phyloP scores from a whole-genome alignment of 768 basidiomycete species.

The Multifurca ochricompacta region DNA sequence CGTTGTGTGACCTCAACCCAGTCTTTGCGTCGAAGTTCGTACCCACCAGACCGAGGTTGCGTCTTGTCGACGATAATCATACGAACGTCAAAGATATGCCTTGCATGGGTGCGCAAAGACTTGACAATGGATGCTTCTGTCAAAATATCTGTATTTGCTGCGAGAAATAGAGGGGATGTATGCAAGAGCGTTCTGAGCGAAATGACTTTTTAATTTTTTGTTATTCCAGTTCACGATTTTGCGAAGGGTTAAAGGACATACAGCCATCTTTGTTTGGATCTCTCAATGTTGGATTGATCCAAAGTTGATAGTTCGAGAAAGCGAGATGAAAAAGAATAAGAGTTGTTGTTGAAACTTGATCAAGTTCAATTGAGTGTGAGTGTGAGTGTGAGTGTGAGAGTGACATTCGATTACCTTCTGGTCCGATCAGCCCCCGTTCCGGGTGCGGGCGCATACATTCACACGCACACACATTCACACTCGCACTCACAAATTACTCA shows the following conservation, averaged over 20 bases:
- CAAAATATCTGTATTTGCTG: slow-evolving; percentile 19
- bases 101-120: slow-evolving; percentile 45
- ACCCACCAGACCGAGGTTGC: slow-evolving; percentile 36
- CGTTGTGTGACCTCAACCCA: slow-evolving; percentile 28
- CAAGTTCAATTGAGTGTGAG: too few species aligned
- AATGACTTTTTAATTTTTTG: slow-evolving; percentile 12
- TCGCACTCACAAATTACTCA: not conserved
- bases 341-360: slow-evolving; percentile 21
- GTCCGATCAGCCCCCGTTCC: not conserved
- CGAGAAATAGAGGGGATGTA: slow-evolving; percentile 30
- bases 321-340: slow-evolving; percentile 46
- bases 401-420: too few species aligned
- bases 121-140: slow-evolving; percentile 47
- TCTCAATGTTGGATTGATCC: slow-evolving; percentile 51
- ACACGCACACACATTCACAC: not conserved
- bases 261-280: slow-evolving; percentile 43
- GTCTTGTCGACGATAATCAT: slow-evolving; percentile 42
- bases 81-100: slow-evolving; percentile 47
- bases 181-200: slow-evolving; percentile 41
- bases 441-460: not conserved
- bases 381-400: too few species aligned
- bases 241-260: slow-evolving; percentile 29
- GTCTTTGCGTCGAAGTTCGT: slow-evolving; percentile 55
- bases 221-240: slow-evolving; percentile 18
- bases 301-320: slow-evolving; percentile 64